These are phyloP conservation scores for Cladosporium austrohemisphaericum DNA, from an alignment of 2,329 filamentous ascomycete genomes.

Conservation along the genomic window DNA sequence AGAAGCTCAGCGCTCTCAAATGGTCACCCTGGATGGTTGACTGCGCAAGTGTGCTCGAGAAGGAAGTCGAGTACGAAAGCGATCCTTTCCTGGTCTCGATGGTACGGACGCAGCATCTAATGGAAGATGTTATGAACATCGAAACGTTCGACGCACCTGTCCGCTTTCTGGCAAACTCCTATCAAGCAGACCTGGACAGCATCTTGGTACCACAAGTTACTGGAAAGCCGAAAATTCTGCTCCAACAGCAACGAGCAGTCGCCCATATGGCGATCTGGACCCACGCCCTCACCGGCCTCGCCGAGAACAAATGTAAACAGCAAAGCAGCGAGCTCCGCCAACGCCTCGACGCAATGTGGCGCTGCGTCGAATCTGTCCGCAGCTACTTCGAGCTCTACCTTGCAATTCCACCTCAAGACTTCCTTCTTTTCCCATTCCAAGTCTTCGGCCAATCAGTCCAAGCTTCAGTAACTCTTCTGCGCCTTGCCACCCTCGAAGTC, in stretches of 20 bases:
- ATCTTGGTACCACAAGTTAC: slow-evolving; percentile 19
- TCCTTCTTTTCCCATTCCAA: slow-evolving; percentile 28
- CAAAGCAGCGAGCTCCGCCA: slow-evolving; percentile 21
- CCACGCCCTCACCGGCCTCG: slow-evolving; percentile 25
- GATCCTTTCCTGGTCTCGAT: slow-evolving; percentile 30
- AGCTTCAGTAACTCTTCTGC: slow-evolving; percentile 28
- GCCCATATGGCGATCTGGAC: slow-evolving; percentile 29
- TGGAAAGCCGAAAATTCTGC: slow-evolving; percentile 21
- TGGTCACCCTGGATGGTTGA: slow-evolving; percentile 26
- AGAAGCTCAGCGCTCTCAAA: slow-evolving; percentile 27
- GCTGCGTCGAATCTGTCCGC: slow-evolving; percentile 24
- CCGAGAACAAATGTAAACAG: slow-evolving; percentile 21
- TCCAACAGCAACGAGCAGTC: slow-evolving; percentile 26
- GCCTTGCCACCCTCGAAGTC: slow-evolving; percentile 28
- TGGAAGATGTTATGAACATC: slow-evolving; percentile 24
- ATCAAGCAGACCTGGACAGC: slow-evolving; percentile 26
- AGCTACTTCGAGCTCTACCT: slow-evolving; percentile 27
- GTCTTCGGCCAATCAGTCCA: slow-evolving; percentile 31
- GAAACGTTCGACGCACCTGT: slow-evolving; percentile 25
- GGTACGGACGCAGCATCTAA: slow-evolving; percentile 27
- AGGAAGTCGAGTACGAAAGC: slow-evolving; percentile 25
- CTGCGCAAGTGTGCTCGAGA: slow-evolving; percentile 23
- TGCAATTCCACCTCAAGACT: slow-evolving; percentile 24
- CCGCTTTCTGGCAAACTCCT: slow-evolving; percentile 27
- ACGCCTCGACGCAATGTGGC: slow-evolving; percentile 25